phyloP scores from a whole-genome alignment of 805 yeast species.

The Lipomyces anomalus region DNA sequence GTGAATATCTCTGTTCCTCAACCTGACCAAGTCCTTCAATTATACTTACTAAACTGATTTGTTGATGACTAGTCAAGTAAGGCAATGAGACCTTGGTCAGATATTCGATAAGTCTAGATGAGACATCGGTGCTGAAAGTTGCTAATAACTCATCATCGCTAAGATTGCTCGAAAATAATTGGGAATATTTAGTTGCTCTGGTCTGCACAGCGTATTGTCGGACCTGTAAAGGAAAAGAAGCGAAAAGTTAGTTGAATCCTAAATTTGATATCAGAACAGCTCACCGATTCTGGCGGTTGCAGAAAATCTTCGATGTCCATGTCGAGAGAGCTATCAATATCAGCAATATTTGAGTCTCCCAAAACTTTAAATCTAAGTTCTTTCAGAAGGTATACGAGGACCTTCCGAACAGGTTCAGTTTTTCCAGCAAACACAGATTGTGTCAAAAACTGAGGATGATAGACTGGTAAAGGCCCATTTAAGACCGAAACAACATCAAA shows the following conservation, averaged over 20 bases:
- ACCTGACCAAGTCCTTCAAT: conserved; percentile 59
- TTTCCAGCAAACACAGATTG: conserved; percentile 66
- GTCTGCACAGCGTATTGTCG: conserved; percentile 2
- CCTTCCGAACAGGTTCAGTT: conserved; percentile 46
- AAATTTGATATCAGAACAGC: too few relatives aligned
- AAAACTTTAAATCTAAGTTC: conserved; percentile 50
- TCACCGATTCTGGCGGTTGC: conserved; percentile 9
- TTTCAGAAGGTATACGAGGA: conserved; percentile 51
- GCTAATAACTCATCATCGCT: conserved; percentile 10
- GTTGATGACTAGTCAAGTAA: conserved; percentile 84
- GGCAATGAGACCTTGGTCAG: conserved; percentile 66
- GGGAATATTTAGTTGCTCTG: conserved; percentile 14
- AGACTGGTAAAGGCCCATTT: conserved; percentile 84
- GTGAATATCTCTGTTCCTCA: conserved; percentile 36
- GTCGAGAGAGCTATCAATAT: conserved; percentile 29
- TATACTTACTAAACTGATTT: conserved; percentile 68
- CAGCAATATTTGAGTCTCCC: conserved; percentile 36
- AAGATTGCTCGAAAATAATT: conserved; percentile 5
- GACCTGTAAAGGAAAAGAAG: background rate
- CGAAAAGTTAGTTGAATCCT: background rate
- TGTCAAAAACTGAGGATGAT: conserved; percentile 82
- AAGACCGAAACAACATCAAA: conserved; percentile 67
- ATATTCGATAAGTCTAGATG: conserved; percentile 50
- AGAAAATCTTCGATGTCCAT: conserved; percentile 33
- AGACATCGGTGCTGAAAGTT: conserved; percentile 40